A percentile compares a stretch with the other conserved stretches of the same genome.
phyloP scores from a whole-genome alignment of 2,329 filamentous ascomycete genomes.

The Orbilia brochopaga region DNA sequence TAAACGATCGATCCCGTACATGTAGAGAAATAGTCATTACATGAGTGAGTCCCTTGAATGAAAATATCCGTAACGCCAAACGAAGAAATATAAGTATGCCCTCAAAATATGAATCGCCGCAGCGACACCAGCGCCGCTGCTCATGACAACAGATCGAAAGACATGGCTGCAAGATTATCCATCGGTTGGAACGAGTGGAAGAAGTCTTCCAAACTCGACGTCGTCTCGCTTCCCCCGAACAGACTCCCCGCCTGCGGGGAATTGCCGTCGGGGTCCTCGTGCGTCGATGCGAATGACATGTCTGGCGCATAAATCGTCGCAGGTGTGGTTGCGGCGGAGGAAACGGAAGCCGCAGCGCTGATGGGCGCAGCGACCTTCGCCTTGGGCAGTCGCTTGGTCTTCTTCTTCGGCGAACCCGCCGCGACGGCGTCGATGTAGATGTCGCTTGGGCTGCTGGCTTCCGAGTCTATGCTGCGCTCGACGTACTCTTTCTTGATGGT shows the following conservation, averaged over 20 bases:
- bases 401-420: constrained; percentile 39
- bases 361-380: neutral
- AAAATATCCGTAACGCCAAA: neutral
- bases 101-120: neutral
- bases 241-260: constrained; percentile 22
- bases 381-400: constrained; percentile 26
- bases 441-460: constrained; percentile 27
- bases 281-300: constrained; percentile 32
- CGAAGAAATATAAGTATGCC: neutral
- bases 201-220: constrained; percentile 12
- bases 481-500: constrained; percentile 39
- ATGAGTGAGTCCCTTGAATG: too few species aligned
- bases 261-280: constrained; percentile 15
- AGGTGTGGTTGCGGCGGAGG: neutral
- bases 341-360: neutral
- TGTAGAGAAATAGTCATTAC: neutral
- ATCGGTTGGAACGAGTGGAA: constrained; percentile 16
- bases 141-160: constrained; percentile 7
- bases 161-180: neutral
- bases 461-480: constrained; percentile 35
- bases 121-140: constrained; percentile 4
- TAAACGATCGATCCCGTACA: constrained; percentile 11
- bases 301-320: neutral
- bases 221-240: constrained; percentile 18
- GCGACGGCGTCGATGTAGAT: constrained; percentile 29